phyloP scores from a whole-genome alignment of 2,329 filamentous ascomycete genomes.

The Ophiostoma pallidulum region DNA sequence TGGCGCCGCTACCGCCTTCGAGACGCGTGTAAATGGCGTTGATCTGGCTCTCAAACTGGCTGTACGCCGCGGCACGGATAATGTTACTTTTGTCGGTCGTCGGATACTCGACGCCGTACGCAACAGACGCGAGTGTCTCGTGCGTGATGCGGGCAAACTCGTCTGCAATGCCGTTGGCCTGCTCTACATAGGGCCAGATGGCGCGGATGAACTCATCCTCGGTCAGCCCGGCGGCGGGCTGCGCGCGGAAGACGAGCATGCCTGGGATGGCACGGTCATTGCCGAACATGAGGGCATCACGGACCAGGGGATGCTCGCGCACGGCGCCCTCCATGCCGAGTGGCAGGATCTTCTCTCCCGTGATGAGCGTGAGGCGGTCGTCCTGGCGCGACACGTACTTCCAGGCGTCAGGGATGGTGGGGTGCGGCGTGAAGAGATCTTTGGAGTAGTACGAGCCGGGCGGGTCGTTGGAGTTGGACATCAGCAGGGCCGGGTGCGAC shows the following conservation, averaged over 20 bases:
- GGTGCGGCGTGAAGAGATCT: conserved; percentile 29
- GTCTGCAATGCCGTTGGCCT: conserved; percentile 31
- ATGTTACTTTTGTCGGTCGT: conserved; percentile 37
- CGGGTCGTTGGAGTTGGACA: conserved; percentile 27
- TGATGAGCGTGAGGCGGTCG: conserved; percentile 29
- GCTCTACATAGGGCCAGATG: conserved; percentile 29
- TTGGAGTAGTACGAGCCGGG: conserved; percentile 28
- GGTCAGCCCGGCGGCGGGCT: conserved; percentile 18
- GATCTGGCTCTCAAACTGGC: conserved; percentile 27
- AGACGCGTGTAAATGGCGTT: conserved; percentile 22
- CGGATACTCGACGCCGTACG: conserved; percentile 26
- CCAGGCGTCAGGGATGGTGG: conserved; percentile 27
- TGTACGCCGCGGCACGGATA: conserved; percentile 32
- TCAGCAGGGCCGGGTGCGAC: conserved; percentile 25
- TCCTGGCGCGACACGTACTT: conserved; percentile 30
- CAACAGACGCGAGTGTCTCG: conserved; percentile 30
- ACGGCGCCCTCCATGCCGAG: conserved; percentile 26
- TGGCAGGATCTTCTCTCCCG: conserved; percentile 31
- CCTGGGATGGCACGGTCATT: conserved; percentile 25
- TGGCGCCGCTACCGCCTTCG: conserved; percentile 1
- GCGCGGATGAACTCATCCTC: conserved; percentile 26
- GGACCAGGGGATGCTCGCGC: conserved; percentile 25
- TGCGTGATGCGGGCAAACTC: conserved; percentile 33
- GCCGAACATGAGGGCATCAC: conserved; percentile 27
- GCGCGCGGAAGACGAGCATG: conserved; percentile 24